phyloP scores from a whole-genome alignment of 176 grass and related monocot species.

The Triticum turgidum region DNA sequence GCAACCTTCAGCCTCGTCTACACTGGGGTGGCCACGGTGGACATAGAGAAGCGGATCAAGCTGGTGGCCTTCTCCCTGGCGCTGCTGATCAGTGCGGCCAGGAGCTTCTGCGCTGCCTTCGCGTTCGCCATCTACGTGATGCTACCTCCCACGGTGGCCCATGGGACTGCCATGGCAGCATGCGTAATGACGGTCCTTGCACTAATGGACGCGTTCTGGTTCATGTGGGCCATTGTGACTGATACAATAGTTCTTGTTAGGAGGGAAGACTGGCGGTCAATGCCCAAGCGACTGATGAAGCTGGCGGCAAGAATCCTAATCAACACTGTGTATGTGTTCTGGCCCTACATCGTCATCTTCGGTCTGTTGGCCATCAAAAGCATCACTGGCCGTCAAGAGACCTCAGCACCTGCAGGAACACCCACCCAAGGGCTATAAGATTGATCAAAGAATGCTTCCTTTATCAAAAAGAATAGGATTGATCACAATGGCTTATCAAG shows the following conservation, averaged over 20 bases:
- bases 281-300: neutral
- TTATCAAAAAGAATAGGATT: no score
- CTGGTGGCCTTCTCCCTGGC: neutral
- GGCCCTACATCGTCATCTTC: neutral
- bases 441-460: no score
- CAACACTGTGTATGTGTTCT: neutral
- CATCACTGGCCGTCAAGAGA: neutral
- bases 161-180: neutral
- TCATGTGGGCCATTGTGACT: neutral
- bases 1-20: slow-evolving; percentile 34
- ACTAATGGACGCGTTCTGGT: neutral
- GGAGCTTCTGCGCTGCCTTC: slow-evolving; percentile 30
- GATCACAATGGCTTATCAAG: no score
- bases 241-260: neutral
- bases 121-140: neutral
- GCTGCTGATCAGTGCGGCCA: slow-evolving; percentile 1
- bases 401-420: no score
- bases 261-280: neutral
- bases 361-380: neutral
- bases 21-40: slow-evolving; percentile 25
- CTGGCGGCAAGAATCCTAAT: neutral
- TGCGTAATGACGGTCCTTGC: neutral
- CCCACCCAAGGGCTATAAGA: no score
- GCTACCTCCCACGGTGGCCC: neutral
- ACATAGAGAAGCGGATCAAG: neutral